phyloP scores from a whole-genome alignment of 139 green algal genomes.

The Nannochloris sp. region DNA sequence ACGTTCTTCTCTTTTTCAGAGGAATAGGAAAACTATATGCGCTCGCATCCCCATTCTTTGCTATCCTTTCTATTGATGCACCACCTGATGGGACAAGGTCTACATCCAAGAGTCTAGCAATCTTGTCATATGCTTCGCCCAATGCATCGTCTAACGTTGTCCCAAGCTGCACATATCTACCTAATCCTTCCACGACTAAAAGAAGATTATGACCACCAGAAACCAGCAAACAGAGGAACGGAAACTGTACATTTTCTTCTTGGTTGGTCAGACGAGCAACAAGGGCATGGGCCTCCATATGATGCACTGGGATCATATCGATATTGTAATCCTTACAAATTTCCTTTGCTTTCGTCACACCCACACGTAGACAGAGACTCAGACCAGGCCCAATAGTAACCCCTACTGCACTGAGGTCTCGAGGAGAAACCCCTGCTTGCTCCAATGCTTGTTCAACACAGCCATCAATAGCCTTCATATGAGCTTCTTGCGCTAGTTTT shows the following conservation, averaged over 20 bases:
- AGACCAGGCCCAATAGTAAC: conserved; percentile 94
- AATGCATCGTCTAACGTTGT: conserved; percentile 84
- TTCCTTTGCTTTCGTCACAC: conserved; percentile 78
- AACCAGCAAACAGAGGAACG: conserved; percentile 88
- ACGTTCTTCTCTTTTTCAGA: conserved; percentile 57
- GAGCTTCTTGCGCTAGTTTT: conserved; percentile 77
- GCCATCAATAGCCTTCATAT: conserved; percentile 81
- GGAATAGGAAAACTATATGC: conserved; percentile 62
- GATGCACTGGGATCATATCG: conserved; percentile 82
- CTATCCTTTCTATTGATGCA: conserved; percentile 70
- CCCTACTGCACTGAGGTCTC: conserved; percentile 68
- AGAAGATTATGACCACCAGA: conserved; percentile 93
- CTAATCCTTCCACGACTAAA: conserved; percentile 77
- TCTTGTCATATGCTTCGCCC: conserved; percentile 72
- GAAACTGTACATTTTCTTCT: conserved; percentile 44
- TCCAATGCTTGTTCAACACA: conserved; percentile 65
- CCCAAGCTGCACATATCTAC: conserved; percentile 82
- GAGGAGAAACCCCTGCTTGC: conserved; percentile 32
- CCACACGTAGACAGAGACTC: conserved; percentile 84
- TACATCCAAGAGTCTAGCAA: conserved; percentile 83
- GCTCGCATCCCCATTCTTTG: conserved; percentile 49
- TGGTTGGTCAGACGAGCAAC: conserved; percentile 51
- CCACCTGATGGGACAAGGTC: conserved; percentile 66
- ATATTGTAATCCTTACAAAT: conserved; percentile 52
- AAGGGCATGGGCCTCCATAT: conserved; percentile 98